Base-by-base conservation (phyloP, 768 basidiomycete species). In the Panaeolus papilionaceus region DNA sequence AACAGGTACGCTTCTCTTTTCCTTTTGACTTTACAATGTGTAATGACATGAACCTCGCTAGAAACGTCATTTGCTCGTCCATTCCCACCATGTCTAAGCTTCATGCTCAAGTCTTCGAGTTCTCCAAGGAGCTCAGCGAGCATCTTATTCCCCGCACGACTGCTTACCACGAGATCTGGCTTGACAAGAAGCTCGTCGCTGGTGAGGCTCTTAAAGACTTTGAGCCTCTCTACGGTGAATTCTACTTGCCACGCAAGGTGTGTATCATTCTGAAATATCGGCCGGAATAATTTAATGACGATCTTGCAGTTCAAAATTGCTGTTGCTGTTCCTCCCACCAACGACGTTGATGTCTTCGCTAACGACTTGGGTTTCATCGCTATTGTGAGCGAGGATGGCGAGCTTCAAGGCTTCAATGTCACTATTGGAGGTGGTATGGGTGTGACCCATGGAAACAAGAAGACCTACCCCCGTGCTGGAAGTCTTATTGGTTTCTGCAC, bases 161-260 rank as follows among this genome's bases (percentile, higher is more conserved):
- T 4, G 98, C 98, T 5, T 99, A 99, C 77, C 95, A 98, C 76
- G 98, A 99, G 80, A 99, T 99, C 70, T 99, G 97, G 97, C 84
- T 99, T 49, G 96, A 99, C 82, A 96, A 98, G 83, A 98, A 98
- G 83, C 80, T 95, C 72, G 92, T 99, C 63, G 94, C 92, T 4
- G 98, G 97, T 18, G 96, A 95, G 40, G 95, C 96, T 5, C 79
- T 98, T 68, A 93, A 96, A 76, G 96, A 98, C 79, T 89, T 94
- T 71, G 98, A 99, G 79, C 98, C 98, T 2, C 79, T 98, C n/a
- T 99, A 99, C 75, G 98, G 98, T 42, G 92, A 94, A 76, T 96
- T 96, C 80, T 99, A 99, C 80, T 85, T 99, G 23, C 97, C 97
- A 39, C 88, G 97, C 75, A 96, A 96, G 85, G 93, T 93, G n/a